phyloP scores from a whole-genome alignment of 2,329 filamentous ascomycete species.

The Pestalotiopsis sp. region DNA sequence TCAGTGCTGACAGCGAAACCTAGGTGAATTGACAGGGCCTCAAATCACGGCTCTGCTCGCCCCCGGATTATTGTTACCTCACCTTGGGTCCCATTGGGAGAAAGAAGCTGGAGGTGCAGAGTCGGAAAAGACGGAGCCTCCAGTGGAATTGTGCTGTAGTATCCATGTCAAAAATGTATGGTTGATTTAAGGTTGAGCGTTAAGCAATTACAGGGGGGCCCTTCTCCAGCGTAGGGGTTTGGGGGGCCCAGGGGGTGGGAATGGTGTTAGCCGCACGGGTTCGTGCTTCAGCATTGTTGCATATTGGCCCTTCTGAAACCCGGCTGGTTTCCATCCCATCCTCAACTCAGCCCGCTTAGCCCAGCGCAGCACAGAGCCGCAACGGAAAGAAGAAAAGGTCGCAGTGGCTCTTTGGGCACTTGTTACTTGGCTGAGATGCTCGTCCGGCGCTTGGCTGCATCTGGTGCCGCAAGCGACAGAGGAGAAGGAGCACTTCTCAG shows the following conservation, averaged over 20 bases:
- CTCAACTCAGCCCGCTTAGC: conserved; percentile 6
- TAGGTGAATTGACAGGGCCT: background rate
- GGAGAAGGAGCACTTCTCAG: background rate
- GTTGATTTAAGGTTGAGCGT: conserved; percentile 15
- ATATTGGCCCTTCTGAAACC: conserved; percentile 26
- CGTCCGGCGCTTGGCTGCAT: conserved; percentile 4
- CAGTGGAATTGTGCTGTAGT: background rate
- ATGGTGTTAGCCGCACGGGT: conserved; percentile 22
- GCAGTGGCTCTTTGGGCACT: background rate
- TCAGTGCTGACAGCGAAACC: background rate
- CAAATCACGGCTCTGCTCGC: background rate
- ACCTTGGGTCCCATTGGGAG: background rate
- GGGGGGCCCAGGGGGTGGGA: conserved; percentile 11
- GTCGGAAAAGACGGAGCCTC: background rate
- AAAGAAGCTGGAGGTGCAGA: background rate
- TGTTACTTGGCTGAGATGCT: background rate
- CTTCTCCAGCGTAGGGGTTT: background rate
- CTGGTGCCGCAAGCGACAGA: conserved; percentile 5
- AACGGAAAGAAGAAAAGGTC: too few relatives aligned
- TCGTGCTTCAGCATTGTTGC: conserved; percentile 31
- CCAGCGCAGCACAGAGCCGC: background rate
- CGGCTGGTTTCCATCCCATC: conserved; percentile 26
- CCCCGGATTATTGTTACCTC: background rate
- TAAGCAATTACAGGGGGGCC: conserved; percentile 20
- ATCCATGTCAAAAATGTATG: conserved; percentile 20